Base-by-base conservation (phyloP, 225 moss, liverwort and hornwort species). In the Marchantia paleacea region DNA sequence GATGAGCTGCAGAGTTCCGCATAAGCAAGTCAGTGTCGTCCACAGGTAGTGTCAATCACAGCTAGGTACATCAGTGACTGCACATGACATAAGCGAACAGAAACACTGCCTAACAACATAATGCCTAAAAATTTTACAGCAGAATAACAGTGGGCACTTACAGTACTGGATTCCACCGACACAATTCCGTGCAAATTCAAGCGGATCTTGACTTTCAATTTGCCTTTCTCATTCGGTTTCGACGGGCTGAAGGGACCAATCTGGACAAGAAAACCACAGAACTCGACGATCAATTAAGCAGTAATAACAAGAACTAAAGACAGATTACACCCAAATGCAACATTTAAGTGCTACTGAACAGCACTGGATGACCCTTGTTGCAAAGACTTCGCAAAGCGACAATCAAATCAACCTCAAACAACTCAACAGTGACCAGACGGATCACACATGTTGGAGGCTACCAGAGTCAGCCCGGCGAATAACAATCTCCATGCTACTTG, bases 171-270 rank as follows among this genome's bases (percentile, higher is more conserved):
- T 81, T 99, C 99, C 82, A 99, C 77, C 0, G 95, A 92, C 5
- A 99, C 87, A 71, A 99, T 79, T 62, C 99, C 99, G 75, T 99
- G 99, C 81, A 99, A 78, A 73, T 99, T 99, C 89, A 99, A 82
- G 53, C 95, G 88, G 82, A 99, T 99, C 91, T 99, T 99, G 52
- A 99, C 99, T 82, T 99, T 99, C 81, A 99, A 84, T 89, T 99
- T 99, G 29, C 90, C 90, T 83, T 95, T 99, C 87, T 99, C 99
- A 0, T 80, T 87, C 2, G 89, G 79, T 84, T 87, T 87, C 0
- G 95, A 91, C 53, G 95, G 95, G 63, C 80, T 91, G 82, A 99
- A 99, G 11, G 99, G 99, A 61, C 99, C 99, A 80, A 99, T 92
- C 90, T 91, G 86, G 3, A 19, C 39, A 20, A 20, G 9, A 48